These are phyloP conservation scores for Ceratocystis eucalypticola DNA, from an alignment of 2,329 filamentous ascomycete genomes.

Conservation along the genomic window DNA sequence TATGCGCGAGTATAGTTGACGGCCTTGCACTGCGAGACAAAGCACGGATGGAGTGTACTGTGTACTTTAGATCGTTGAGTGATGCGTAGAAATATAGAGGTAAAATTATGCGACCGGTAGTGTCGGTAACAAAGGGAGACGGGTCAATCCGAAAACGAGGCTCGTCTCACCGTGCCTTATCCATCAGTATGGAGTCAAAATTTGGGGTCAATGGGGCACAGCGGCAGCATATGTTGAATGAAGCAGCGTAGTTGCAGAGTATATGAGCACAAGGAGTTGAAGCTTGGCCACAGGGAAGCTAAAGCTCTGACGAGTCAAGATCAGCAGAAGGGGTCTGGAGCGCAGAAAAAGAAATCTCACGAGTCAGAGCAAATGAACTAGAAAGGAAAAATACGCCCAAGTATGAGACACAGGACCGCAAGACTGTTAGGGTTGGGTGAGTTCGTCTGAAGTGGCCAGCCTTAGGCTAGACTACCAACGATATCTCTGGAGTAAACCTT, in stretches of 20 bases:
- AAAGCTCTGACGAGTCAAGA: neutral
- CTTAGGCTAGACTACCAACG: too few species aligned
- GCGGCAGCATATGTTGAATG: neutral
- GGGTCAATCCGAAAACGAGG: conserved; percentile 15
- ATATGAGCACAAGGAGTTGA: neutral
- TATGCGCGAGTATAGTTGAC: too few species aligned
- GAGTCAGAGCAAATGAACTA: too few species aligned
- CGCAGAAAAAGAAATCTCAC: too few species aligned
- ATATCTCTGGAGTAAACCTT: too few species aligned
- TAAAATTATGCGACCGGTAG: neutral
- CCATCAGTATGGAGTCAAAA: conserved; percentile 18
- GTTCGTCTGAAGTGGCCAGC: too few species aligned
- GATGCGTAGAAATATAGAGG: neutral
- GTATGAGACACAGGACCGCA: too few species aligned
- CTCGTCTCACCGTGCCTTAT: conserved; percentile 20
- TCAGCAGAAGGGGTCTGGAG: neutral
- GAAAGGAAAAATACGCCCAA: too few species aligned
- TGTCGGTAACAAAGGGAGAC: conserved; percentile 3
- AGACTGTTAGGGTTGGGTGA: too few species aligned
- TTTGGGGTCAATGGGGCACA: conserved; percentile 10
- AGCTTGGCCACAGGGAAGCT: neutral
- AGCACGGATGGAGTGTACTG: too few species aligned
- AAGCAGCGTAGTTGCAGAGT: neutral
- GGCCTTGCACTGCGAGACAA: too few species aligned
- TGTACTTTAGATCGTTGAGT: neutral